phyloP scores from a whole-genome alignment of 495 filamentous ascomycete species.

The Penicillium bovifimosum region DNA sequence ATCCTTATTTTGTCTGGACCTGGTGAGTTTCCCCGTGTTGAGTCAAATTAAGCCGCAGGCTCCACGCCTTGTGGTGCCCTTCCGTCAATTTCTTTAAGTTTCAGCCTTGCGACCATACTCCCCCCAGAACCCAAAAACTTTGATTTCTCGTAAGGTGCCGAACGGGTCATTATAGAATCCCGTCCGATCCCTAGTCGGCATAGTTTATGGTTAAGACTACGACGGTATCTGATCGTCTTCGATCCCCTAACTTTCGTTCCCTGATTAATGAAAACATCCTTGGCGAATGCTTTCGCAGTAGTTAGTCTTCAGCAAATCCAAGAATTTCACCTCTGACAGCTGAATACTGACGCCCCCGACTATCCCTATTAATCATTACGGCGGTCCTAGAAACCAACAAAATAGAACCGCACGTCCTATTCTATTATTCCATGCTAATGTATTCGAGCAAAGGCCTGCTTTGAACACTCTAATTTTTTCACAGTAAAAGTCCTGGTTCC shows the following conservation, averaged over 20 bases:
- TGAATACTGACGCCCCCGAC: slow-evolving; percentile 64
- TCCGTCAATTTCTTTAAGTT: slow-evolving; percentile 68
- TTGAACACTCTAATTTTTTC: slow-evolving; percentile 71
- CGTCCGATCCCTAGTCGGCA: slow-evolving; percentile 67
- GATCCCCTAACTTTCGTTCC: slow-evolving; percentile 72
- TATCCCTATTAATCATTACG: slow-evolving; percentile 70
- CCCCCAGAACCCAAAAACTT: slow-evolving; percentile 70
- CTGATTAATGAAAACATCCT: slow-evolving; percentile 74
- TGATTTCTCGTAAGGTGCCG: slow-evolving; percentile 71
- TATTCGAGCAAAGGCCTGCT: slow-evolving; percentile 70
- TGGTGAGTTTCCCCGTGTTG: slow-evolving; percentile 64
- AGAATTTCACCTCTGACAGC: slow-evolving; percentile 71
- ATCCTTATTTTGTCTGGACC: slow-evolving; percentile 63
- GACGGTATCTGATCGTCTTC: slow-evolving; percentile 72
- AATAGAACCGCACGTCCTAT: slow-evolving; percentile 66
- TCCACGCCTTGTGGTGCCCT: slow-evolving; percentile 57
- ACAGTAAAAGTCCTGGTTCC: slow-evolving; percentile 60
- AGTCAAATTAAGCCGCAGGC: slow-evolving; percentile 68
- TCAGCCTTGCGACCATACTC: slow-evolving; percentile 70
- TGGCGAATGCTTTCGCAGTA: slow-evolving; percentile 67
- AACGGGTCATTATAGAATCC: slow-evolving; percentile 65
- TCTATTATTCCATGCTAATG: slow-evolving; percentile 72
- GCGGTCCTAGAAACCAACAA: slow-evolving; percentile 62
- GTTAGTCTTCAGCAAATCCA: slow-evolving; percentile 58
- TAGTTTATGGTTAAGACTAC: slow-evolving; percentile 75